A percentile compares a stretch with the other conserved stretches of the same genome.
These are phyloP conservation scores for Russula brevipes DNA, from an alignment of 768 basidiomycete genomes.

Conservation along the genomic window DNA sequence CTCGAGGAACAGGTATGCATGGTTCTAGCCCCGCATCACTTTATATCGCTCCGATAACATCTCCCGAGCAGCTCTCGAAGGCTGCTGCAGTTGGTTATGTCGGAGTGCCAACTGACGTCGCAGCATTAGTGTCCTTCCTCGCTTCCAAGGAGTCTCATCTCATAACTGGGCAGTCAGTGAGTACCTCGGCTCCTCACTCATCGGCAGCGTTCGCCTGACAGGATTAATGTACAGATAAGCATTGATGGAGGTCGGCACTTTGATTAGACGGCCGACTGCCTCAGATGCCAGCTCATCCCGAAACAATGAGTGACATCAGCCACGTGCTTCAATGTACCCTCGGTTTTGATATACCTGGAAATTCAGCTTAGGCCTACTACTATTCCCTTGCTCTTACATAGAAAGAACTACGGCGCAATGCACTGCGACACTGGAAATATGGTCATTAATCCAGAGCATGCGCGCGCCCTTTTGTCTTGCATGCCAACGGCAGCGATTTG, in stretches of 20 bases:
- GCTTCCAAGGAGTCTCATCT: constrained; percentile 31
- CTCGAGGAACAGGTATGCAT: constrained; percentile 18
- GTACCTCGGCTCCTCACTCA: neutral
- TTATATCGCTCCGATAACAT: neutral
- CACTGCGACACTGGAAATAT: too few species aligned
- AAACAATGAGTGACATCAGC: too few species aligned
- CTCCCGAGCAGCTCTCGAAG: constrained; percentile 13
- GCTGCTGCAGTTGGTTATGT: constrained; percentile 25
- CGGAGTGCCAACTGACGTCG: constrained; percentile 29
- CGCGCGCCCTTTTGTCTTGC: too few species aligned
- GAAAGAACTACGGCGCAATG: too few species aligned
- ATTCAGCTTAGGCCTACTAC: too few species aligned
- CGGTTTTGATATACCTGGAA: too few species aligned
- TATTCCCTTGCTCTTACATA: too few species aligned
- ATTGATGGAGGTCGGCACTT: constrained; percentile 23
- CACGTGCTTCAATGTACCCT: too few species aligned
- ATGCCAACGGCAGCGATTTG: too few species aligned
- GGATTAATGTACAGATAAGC: constrained; percentile 6
- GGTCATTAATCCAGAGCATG: too few species aligned
- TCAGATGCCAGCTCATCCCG: too few species aligned
- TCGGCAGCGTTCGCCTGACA: neutral
- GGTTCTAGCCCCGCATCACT: neutral
- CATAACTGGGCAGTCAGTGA: constrained; percentile 30
- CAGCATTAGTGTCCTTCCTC: constrained; percentile 33
- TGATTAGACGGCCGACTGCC: neutral